A percentile compares a stretch with the other conserved stretches of the same genome.
phyloP scores from a whole-genome alignment of 441 rosid genomes.

The Populus hybrid region DNA sequence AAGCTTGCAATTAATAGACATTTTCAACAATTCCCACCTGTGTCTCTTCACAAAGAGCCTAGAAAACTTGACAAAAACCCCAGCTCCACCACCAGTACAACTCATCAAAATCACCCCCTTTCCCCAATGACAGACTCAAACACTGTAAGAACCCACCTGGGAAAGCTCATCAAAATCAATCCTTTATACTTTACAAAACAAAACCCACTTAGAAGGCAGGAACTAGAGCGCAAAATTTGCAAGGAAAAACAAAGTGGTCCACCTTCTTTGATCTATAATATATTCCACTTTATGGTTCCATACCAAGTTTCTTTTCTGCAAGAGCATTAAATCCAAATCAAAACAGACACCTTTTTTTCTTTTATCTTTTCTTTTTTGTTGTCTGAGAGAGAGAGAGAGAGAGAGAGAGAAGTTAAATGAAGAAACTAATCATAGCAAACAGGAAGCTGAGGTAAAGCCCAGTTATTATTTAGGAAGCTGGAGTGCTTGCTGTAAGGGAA shows the following conservation, averaged over 20 bases:
- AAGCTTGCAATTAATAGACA: constrained; percentile 58
- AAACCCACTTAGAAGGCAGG: constrained; percentile 16
- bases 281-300: constrained; percentile 28
- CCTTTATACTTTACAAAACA: constrained; percentile 11
- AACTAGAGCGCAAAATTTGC: constrained; percentile 19
- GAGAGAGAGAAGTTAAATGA: constrained; percentile 20
- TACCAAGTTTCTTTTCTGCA: constrained; percentile 26
- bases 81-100: constrained; percentile 38
- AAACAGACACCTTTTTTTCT: constrained; percentile 17
- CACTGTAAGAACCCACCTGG: constrained; percentile 23
- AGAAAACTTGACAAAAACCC: constrained; percentile 37
- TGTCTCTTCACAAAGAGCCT: constrained; percentile 33
- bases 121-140: constrained; percentile 16
- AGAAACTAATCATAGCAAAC: constrained; percentile 47
- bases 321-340: constrained; percentile 27
- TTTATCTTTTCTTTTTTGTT: neutral
- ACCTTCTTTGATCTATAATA: constrained; percentile 23
- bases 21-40: constrained; percentile 39
- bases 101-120: constrained; percentile 38
- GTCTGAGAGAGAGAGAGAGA: neutral
- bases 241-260: constrained; percentile 30
- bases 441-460: constrained; percentile 43
- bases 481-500: constrained; percentile 33
- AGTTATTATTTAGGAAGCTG: constrained; percentile 38
- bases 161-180: constrained; percentile 23